Evolutionary conservation across 768 basidiomycete species (phyloP).

Genomic region (Suillus hirtellus): DNA sequence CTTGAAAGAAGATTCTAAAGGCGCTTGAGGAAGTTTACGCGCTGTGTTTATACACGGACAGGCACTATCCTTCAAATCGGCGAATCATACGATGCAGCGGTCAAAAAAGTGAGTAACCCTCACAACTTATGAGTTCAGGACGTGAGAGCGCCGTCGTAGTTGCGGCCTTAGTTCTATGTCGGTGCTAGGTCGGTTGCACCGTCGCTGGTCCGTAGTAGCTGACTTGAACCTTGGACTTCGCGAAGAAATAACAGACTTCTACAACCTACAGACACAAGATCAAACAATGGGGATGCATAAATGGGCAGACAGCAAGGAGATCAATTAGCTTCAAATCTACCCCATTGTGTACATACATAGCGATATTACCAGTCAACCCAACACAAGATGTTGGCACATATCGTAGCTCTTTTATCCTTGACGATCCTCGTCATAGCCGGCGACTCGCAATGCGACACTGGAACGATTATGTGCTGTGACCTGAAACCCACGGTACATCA

Average conservation of each 20-base stretch:
- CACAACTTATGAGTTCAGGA: neutral
- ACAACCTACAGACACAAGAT: neutral
- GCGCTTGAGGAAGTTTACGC: neutral
- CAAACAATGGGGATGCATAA: neutral
- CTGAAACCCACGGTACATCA: slow-evolving; percentile 6
- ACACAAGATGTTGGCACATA: slow-evolving; percentile 1
- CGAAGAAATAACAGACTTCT: slow-evolving; percentile 3
- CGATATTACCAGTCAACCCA: neutral
- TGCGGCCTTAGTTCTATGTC: neutral
- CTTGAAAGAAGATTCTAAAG: neutral
- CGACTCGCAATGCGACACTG: slow-evolving; percentile 15
- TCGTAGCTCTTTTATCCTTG: slow-evolving; percentile 7
- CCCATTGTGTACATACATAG: neutral
- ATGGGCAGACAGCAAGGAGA: neutral
- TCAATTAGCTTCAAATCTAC: neutral
- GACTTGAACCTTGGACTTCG: neutral
- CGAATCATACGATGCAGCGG: neutral
- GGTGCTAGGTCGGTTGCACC: neutral
- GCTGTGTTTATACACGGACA: neutral
- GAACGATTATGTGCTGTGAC: slow-evolving; percentile 17
- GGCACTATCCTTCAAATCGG: neutral
- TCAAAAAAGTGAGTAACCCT: neutral
- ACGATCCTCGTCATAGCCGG: slow-evolving; percentile 6
- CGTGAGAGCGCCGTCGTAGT: neutral
- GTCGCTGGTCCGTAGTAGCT: neutral